phyloP scores from a whole-genome alignment of 2,329 filamentous ascomycete genomes.

The Diaporthe humulicola region DNA sequence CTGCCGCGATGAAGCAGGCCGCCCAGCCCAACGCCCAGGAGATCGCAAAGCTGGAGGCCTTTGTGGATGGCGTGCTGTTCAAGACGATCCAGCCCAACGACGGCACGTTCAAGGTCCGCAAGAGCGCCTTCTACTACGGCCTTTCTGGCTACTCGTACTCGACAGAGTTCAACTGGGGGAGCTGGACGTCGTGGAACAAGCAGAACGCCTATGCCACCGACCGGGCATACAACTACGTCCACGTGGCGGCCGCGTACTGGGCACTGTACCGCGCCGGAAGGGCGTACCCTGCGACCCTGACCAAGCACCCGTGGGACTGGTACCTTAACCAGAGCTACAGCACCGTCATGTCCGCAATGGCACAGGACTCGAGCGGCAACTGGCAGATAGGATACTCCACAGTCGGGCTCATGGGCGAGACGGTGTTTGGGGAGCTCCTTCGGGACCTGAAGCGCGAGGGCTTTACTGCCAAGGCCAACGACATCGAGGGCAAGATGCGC shows the following conservation, averaged over 20 bases:
- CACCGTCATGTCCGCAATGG: constrained; percentile 58
- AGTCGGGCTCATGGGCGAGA: constrained; percentile 71
- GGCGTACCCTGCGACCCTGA: constrained; percentile 59
- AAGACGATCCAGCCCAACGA: constrained; percentile 59
- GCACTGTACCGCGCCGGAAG: constrained; percentile 67
- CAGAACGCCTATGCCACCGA: constrained; percentile 58
- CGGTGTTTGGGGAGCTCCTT: constrained; percentile 66
- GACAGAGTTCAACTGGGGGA: constrained; percentile 58
- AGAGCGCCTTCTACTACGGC: constrained; percentile 69
- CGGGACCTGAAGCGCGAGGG: constrained; percentile 63
- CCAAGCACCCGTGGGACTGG: constrained; percentile 62
- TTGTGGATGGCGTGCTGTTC: constrained; percentile 65
- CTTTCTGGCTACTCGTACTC: constrained; percentile 60
- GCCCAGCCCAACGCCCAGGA: constrained; percentile 63
- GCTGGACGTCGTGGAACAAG: constrained; percentile 66
- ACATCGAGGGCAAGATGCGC: constrained; percentile 61
- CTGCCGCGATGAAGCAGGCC: constrained; percentile 67
- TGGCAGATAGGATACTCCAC: constrained; percentile 55
- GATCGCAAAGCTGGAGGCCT: constrained; percentile 65
- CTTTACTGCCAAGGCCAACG: constrained; percentile 52
- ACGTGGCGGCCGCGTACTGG: constrained; percentile 69
- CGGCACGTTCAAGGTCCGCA: constrained; percentile 59
- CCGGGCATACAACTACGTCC: constrained; percentile 71
- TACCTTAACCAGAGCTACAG: constrained; percentile 67
- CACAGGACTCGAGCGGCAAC: constrained; percentile 46